Base-by-base conservation (phyloP, 176 grass and related monocot genomes). In the Alopecurus myosuroides region DNA sequence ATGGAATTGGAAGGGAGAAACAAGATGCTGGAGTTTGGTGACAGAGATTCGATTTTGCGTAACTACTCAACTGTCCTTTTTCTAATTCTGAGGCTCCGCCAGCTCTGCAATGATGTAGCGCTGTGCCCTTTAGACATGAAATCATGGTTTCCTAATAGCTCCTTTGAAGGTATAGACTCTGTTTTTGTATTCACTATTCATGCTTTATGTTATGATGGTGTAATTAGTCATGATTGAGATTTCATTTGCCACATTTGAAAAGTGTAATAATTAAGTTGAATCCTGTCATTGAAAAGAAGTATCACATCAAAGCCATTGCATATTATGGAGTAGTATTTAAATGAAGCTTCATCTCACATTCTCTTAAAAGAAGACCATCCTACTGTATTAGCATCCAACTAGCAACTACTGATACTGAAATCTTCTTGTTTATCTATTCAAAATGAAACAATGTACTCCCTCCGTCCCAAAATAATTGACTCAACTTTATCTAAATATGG, bases 61-160 rank as follows among this genome's bases (percentile, higher is more conserved):
- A 90, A 98, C 78, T 98, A 94, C 77, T 95, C 96, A 12, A 98
- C 93, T 58, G 91, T 98, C 22, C 87, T 98, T 81, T 91, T 90
- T 73, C 87, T 95, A 74, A 93, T 98, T 84, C 81, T 98, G 78
- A 84, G 91, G 82, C 96, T 98, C 20, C 91, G 96, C 20, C 93
- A 98, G 88, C 92, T 98, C 52, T 95, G 93, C 68, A 82, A 95
- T 34, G 89, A 95, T 83, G 78, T 95, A 44, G 89, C 93, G 67
- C 85, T 98, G 74, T 98, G 93, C 72, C 96, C 91, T 75, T 77
- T 91, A 52, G 89, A 90, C 76, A 86, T 95, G 56, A 95, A 92
- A 85, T 95, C 96, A 70, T 90, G 92, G 70, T 37, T 98, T 87
- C 89, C 91, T 57, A 77, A 83, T 0, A 78, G 82, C 74, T 57